Evolutionary conservation across 208 protist genomes (phyloP).

Genomic region (Leishmania mexicana): DNA sequence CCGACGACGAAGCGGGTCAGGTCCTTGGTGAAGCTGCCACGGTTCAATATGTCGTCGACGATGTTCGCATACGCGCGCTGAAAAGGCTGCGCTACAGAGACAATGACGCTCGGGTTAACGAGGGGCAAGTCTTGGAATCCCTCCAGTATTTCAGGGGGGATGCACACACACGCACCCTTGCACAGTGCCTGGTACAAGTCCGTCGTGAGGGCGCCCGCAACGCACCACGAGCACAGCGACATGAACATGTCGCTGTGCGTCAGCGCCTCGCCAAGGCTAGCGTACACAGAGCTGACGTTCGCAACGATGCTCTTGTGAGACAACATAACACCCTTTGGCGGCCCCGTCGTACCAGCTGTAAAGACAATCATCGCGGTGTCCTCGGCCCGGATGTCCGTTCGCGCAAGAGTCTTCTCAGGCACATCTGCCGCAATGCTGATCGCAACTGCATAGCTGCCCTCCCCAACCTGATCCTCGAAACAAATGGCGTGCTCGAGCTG

Average conservation of each 20-base stretch:
- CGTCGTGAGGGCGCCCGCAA: slow-evolving; percentile 75
- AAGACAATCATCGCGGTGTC: slow-evolving; percentile 94
- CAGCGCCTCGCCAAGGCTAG: slow-evolving; percentile 79
- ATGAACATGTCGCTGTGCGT: slow-evolving; percentile 91
- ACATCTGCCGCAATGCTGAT: slow-evolving; percentile 84
- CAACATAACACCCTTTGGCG: slow-evolving; percentile 95
- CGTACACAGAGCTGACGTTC: slow-evolving; percentile 88
- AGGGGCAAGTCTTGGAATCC: slow-evolving; percentile 87
- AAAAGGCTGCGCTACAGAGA: slow-evolving; percentile 84
- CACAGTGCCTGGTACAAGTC: slow-evolving; percentile 90
- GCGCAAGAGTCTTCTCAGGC: slow-evolving; percentile 60
- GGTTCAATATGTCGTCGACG: slow-evolving; percentile 89
- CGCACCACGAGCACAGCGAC: slow-evolving; percentile 91
- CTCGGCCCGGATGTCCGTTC: slow-evolving; percentile 75
- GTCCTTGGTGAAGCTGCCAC: slow-evolving; percentile 77
- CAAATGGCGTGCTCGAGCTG: slow-evolving; percentile 85
- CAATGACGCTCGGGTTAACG: slow-evolving; percentile 87
- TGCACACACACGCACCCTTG: slow-evolving; percentile 85
- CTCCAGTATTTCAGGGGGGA: slow-evolving; percentile 87
- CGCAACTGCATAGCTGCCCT: slow-evolving; percentile 86
- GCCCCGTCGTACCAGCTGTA: slow-evolving; percentile 90
- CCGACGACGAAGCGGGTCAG: slow-evolving; percentile 84
- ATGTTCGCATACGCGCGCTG: slow-evolving; percentile 89
- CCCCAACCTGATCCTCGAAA: slow-evolving; percentile 87
- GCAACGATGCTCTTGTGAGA: slow-evolving; percentile 93